Conservation (phyloP, 768 basidiomycete genomes). For the Boletus coccyginus region DNA sequence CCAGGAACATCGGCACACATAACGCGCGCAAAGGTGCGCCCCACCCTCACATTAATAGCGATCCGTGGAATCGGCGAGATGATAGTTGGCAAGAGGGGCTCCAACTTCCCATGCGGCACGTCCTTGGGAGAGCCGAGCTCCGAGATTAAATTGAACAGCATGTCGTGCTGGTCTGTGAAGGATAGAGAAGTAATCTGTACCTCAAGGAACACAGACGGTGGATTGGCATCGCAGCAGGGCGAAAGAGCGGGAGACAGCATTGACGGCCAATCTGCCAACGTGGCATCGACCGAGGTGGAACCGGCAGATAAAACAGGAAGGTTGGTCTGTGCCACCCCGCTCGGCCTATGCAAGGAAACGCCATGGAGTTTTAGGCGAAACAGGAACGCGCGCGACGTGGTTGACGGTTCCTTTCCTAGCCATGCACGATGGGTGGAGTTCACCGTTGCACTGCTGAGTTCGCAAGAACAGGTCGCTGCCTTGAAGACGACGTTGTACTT, state of each 20-base stretch:
- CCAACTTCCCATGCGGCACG: background rate
- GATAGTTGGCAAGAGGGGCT: conserved; percentile 27
- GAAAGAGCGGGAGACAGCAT: conserved; percentile 36
- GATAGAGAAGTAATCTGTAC: conserved; percentile 44
- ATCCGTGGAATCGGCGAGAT: conserved; percentile 49
- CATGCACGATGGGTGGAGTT: conserved; percentile 48
- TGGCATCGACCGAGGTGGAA: conserved; percentile 24
- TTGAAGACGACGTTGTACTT: conserved; percentile 45
- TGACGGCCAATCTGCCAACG: conserved; percentile 61
- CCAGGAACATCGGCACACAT: conserved; percentile 41
- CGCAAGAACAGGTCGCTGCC: conserved; percentile 38
- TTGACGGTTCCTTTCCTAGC: conserved; percentile 47
- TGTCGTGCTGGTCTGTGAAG: conserved; percentile 53
- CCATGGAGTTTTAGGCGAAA: conserved; percentile 43
- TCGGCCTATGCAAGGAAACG: conserved; percentile 45
- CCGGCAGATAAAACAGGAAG: conserved; percentile 35
- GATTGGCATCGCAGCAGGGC: conserved; percentile 50
- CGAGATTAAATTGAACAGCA: conserved; percentile 40
- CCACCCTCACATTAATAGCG: conserved; percentile 46
- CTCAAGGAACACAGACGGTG: conserved; percentile 51
- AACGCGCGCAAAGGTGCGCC: conserved; percentile 48
- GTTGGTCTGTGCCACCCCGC: conserved; percentile 29
- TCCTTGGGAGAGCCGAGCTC: conserved; percentile 17
- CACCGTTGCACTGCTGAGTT: conserved; percentile 45
- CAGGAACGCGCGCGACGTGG: conserved; percentile 43